Evolutionary conservation across 2,329 filamentous ascomycete species (phyloP), one percentile per base, ranked within the genome.

Genomic region (Aureobasidium sp.): DNA sequence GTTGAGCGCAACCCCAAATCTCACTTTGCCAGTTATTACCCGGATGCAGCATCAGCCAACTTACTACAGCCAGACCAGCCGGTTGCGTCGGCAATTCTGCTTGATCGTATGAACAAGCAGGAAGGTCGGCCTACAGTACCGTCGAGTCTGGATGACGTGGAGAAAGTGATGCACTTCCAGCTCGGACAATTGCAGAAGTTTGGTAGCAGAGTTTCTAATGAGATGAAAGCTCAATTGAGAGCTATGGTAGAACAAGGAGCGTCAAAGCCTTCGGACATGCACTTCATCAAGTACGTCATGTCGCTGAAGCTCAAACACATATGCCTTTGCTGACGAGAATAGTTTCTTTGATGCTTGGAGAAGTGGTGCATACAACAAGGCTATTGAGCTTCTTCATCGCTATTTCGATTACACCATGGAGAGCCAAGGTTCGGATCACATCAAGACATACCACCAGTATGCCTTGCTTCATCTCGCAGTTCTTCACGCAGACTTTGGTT

Each of bases 401-500:
- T 99, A 97, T 74, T 99, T 97, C 69, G 94, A 99, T 73, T 97
- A 96, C 74, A 94, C 92, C 1, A 69, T 75, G 32, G 69, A 70
- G 17, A 63, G 65, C 17, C 62, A 66, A 41, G 55, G 59, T 24
- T 92, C 95, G 85, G 89, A 94, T 69, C 89, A 86, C 67, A 89
- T 96, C 69, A 87, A 89, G 27, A 84, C 89, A 5, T 92, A 92
- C 69, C 97, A 99, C 70, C 94, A 97, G 71, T 96, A 97, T 71
- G 94, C 94, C 0, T 78, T 97, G 15, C 86, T 99, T 71, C 97
- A 97, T 71, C 83, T 97, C 63, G 93, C 92, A 3, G 90, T 97
- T 37, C 82, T 97, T 5, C 93, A 99, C 71, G 90, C 92, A 17
- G 94, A 97, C 73, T 97, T 97, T 77, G 92, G 92, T 51, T 96